Percentiles rank a stretch among this genome's conserved stretches.
These are phyloP conservation scores for Venturia oleaginea DNA, from an alignment of 2,329 filamentous ascomycete species.

Conservation along the genomic window DNA sequence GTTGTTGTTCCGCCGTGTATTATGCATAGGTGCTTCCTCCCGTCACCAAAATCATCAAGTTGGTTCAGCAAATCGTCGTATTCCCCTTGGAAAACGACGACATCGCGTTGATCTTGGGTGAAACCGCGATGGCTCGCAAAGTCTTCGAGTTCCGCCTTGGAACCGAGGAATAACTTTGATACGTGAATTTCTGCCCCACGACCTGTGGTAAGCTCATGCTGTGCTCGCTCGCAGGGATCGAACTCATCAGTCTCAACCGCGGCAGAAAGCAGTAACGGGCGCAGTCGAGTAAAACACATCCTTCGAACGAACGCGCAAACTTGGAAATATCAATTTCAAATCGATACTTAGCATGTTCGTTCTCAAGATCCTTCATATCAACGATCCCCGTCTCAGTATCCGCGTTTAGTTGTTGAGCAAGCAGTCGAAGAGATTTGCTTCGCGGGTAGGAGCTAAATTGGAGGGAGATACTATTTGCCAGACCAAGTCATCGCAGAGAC, in stretches of 20 bases:
- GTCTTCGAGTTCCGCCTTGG: not conserved
- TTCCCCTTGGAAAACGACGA: not conserved
- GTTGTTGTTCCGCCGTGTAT: not conserved
- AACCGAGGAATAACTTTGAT: not conserved
- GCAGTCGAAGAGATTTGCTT: not conserved
- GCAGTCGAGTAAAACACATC: not conserved
- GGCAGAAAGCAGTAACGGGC: not conserved
- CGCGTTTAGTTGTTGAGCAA: not conserved
- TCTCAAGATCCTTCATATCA: not conserved
- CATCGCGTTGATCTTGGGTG: not conserved
- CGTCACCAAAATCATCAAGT: slow-evolving; percentile 4
- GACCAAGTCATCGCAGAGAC: not conserved
- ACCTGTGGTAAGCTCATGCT: not conserved
- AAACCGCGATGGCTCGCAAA: not conserved
- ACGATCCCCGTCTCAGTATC: not conserved
- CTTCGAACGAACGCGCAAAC: not conserved
- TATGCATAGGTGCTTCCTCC: not conserved
- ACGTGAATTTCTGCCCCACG: not conserved
- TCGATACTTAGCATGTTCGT: not conserved
- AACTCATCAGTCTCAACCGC: not conserved
- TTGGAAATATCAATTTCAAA: not conserved
- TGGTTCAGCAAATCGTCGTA: not conserved
- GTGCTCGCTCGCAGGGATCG: not conserved
- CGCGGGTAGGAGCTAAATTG: not conserved
- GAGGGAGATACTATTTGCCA: not conserved